Percentiles rank a stretch among this genome's conserved stretches.
These are phyloP conservation scores for Syzygium grande DNA, from an alignment of 345 rosid genomes.

Conservation along the genomic window DNA sequence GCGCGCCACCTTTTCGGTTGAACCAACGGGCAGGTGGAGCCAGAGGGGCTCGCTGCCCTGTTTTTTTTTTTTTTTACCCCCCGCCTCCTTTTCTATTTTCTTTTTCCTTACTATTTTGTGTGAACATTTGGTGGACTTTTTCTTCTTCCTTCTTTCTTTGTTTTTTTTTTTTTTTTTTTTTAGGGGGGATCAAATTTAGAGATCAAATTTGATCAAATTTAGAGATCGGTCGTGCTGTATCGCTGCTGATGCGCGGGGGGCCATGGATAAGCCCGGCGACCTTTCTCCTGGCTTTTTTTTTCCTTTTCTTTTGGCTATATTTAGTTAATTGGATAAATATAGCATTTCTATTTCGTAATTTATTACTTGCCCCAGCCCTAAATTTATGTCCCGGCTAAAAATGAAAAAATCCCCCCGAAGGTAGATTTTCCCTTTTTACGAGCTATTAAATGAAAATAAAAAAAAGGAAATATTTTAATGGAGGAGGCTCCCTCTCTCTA, in stretches of 20 bases:
- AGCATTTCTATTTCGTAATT: neutral
- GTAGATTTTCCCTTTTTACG: neutral
- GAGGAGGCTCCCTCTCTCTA: too few species aligned
- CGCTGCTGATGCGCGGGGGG: neutral
- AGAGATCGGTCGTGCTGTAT: neutral
- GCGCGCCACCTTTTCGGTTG: slow-evolving; percentile 2
- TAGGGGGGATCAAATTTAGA: too few species aligned
- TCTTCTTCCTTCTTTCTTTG: rapidly evolving
- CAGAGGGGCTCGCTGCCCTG: neutral
- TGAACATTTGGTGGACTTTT: neutral
- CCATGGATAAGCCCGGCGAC: neutral
- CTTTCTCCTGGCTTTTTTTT: too few species aligned
- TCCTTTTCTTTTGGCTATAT: too few species aligned
- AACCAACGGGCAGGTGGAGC: slow-evolving; percentile 5
- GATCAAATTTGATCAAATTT: too few species aligned
- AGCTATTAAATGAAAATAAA: neutral
- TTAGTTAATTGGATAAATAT: too few species aligned
- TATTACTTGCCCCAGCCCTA: neutral
- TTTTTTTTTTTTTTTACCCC: too few species aligned
- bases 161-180: too few species aligned
- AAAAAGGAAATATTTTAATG: too few species aligned
- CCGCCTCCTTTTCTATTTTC: neutral
- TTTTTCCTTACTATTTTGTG: neutral
- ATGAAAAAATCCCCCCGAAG: too few species aligned
- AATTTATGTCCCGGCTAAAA: neutral